Base-by-base conservation (phyloP, 75 land plant species). In the Cupressus sempervirens region DNA sequence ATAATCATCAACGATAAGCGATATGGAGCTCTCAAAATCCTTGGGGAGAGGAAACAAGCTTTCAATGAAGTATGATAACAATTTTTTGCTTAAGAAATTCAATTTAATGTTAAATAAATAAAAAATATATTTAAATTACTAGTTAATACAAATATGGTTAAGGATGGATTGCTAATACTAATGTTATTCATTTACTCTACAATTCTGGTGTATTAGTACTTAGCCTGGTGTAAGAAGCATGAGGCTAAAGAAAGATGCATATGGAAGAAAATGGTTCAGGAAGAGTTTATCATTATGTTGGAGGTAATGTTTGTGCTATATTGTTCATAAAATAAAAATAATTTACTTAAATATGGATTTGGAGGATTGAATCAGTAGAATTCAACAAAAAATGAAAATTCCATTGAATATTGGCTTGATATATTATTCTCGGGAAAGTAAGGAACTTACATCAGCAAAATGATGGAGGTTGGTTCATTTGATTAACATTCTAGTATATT, bases 31-130 rank as follows among this genome's bases (percentile, higher is more conserved):
- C 86, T 97, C 82, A 96, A 93, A 86, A 94, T 98, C 32, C 90
- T 96, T 58, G 99, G 99, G 58, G 98, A 97, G 81, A 91, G 98
- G 76, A 97, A 97, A 84, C 96, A 95, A 86, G 95, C 98, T 62
- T 97, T 97, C 86, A 94, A 97, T 93, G 99, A 97, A 91, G 99
- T 92, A 88, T 81, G 50, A 68, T 36, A 36, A 11, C 9, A 12
- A 32, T 34, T 58, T 87, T 14, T 32, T 86, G n/a, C 20, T 62
- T 62, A 1, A 62, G n/a, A 20, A 62, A 23, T 62, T 62, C 20
- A 26, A 62, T 62, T 62, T 62, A 23, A 62, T 62, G 0, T 50
- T 50, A 13, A 1, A 50, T 50, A 50, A 50, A 50, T 13, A 50
- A 58, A n/a, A 58, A 72, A 11, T 3, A 30, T 11, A 30, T 72